phyloP scores from a whole-genome alignment of 2,329 filamentous ascomycete genomes.

The Leptographium flavum region DNA sequence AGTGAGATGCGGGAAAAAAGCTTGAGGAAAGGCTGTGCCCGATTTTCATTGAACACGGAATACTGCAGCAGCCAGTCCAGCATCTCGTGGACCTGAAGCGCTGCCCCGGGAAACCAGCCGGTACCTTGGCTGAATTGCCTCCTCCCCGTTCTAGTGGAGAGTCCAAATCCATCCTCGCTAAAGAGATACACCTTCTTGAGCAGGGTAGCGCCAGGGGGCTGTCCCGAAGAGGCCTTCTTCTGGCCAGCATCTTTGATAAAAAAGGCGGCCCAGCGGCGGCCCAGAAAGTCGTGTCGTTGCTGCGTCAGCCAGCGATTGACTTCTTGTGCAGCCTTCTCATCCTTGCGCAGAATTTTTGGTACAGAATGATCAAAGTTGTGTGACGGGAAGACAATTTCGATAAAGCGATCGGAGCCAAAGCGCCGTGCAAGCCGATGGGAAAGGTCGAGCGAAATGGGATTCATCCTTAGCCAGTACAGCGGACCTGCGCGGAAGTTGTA shows the following conservation, averaged over 20 bases:
- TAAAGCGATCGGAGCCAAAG: slow-evolving; percentile 43
- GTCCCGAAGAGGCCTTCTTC: slow-evolving; percentile 10
- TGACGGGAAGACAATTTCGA: slow-evolving; percentile 39
- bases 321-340: slow-evolving; percentile 17
- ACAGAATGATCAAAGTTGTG: slow-evolving; percentile 17
- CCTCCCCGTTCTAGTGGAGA: slow-evolving; percentile 11
- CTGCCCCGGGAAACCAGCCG: not conserved
- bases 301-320: slow-evolving; percentile 27
- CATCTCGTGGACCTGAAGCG: slow-evolving; percentile 20
- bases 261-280: slow-evolving; percentile 16
- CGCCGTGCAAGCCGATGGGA: slow-evolving; percentile 37
- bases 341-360: slow-evolving; percentile 17
- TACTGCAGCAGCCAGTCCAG: slow-evolving; percentile 37
- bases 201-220: slow-evolving; percentile 17
- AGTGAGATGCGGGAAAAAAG: slow-evolving; percentile 43
- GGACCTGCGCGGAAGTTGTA: slow-evolving; percentile 23
- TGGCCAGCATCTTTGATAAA: slow-evolving; percentile 10
- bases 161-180: slow-evolving; percentile 31
- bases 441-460: slow-evolving; percentile 32
- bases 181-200: slow-evolving; percentile 38
- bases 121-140: slow-evolving; percentile 11
- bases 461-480: slow-evolving; percentile 30
- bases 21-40: slow-evolving; percentile 34
- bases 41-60: slow-evolving; percentile 23
- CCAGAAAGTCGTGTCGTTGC: slow-evolving; percentile 26